Conservation (phyloP, 164 flowering plant species). For the Brasenia schreberi region DNA sequence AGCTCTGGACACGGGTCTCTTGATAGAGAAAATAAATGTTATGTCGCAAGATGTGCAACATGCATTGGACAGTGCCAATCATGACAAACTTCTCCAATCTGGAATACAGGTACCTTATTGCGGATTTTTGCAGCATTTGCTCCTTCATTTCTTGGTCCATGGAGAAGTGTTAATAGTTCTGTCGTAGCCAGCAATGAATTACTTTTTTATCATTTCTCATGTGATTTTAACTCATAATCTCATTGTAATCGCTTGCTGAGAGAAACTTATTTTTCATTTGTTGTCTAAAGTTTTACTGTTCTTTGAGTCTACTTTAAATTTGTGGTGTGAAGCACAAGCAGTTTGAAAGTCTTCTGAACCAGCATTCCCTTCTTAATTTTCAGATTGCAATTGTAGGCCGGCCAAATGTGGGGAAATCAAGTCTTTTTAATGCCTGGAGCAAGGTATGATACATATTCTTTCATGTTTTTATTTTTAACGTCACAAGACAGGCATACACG, state of each 20-base stretch:
- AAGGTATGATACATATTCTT: slow-evolving; percentile 44
- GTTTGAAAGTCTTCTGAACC: too few relatives aligned
- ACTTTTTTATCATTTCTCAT: neutral
- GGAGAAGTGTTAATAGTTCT: neutral
- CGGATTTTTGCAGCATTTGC: neutral
- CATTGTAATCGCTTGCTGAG: neutral
- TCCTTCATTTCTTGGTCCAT: neutral
- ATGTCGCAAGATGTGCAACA: slow-evolving; percentile 58
- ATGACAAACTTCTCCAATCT: slow-evolving; percentile 79
- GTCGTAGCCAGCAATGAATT: neutral
- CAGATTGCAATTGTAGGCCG: slow-evolving; percentile 98
- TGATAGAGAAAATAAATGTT: slow-evolving; percentile 33
- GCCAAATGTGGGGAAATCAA: slow-evolving; percentile 98
- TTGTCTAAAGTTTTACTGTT: too few relatives aligned
- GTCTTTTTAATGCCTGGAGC: slow-evolving; percentile 99
- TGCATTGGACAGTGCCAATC: slow-evolving; percentile 78
- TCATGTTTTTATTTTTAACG: too few relatives aligned
- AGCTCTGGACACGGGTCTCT: slow-evolving; percentile 36
- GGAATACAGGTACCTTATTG: slow-evolving; percentile 67
- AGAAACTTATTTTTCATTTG: too few relatives aligned
- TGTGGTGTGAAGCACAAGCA: too few relatives aligned
- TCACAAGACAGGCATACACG: too few relatives aligned
- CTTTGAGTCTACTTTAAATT: too few relatives aligned
- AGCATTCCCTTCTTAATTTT: neutral
- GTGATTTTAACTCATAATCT: neutral